Percentiles rank a stretch among this genome's conserved stretches.
These are phyloP conservation scores for Malbranchea cinnamomea DNA, from an alignment of 2,329 filamentous ascomycete genomes.

Conservation along the genomic window DNA sequence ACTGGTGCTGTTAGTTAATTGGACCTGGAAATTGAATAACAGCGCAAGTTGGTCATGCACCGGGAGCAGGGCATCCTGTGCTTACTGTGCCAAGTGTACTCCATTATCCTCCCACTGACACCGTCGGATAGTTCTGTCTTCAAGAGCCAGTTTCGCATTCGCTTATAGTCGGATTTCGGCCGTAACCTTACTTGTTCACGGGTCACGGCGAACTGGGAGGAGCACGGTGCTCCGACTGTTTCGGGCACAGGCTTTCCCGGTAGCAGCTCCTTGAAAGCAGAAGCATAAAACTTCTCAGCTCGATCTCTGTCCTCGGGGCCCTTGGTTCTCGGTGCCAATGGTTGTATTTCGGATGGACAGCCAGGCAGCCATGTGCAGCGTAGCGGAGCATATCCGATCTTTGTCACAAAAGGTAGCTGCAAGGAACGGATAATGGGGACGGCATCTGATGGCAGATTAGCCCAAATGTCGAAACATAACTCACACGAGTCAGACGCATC, in stretches of 20 bases:
- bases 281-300: constrained; percentile 35
- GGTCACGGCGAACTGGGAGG: constrained; percentile 41
- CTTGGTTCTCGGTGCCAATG: constrained; percentile 23
- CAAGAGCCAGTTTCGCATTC: constrained; percentile 34
- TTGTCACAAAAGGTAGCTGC: constrained; percentile 33
- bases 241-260: constrained; percentile 24
- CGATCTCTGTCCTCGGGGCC: constrained; percentile 30
- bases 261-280: constrained; percentile 37
- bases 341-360: constrained; percentile 36
- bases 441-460: constrained; percentile 23
- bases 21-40: background rate
- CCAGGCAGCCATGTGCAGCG: constrained; percentile 39
- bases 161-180: constrained; percentile 34
- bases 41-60: background rate
- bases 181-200: constrained; percentile 31
- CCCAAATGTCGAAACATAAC: background rate
- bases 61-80: constrained; percentile 27
- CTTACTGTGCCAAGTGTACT: constrained; percentile 48
- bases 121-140: constrained; percentile 33
- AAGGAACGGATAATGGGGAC: constrained; percentile 36
- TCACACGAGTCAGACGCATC: background rate
- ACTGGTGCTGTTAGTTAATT: constrained; percentile 6
- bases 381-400: constrained; percentile 39
- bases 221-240: constrained; percentile 37
- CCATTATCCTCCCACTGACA: constrained; percentile 38